phyloP scores from a whole-genome alignment of 2,329 filamentous ascomycete species.

The Fusarium tjaetaba region DNA sequence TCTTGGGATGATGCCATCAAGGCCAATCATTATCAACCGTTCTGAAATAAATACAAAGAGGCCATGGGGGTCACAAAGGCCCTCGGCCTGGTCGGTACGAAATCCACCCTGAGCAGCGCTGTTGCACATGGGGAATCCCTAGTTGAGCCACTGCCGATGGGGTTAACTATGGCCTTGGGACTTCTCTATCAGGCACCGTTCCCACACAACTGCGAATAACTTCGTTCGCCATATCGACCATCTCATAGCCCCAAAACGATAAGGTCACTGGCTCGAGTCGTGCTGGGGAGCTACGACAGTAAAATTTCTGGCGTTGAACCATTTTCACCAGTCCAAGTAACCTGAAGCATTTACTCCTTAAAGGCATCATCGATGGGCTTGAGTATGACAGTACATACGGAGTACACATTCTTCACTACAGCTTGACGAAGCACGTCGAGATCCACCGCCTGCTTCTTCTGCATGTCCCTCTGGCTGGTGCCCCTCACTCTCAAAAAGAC shows the following conservation, averaged over 20 bases:
- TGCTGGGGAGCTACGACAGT: constrained; percentile 6
- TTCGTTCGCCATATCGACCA: not conserved
- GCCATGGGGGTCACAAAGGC: not conserved
- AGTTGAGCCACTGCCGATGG: constrained; percentile 23
- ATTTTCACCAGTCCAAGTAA: not conserved
- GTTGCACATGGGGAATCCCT: constrained; percentile 20
- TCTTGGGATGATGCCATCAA: constrained; percentile 1
- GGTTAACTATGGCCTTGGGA: not conserved
- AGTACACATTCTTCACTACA: constrained; percentile 7
- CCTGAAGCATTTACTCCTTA: constrained; percentile 22
- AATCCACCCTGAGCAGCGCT: constrained; percentile 25
- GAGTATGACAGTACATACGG: constrained; percentile 2
- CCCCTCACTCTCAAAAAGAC: constrained; percentile 30
- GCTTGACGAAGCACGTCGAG: constrained; percentile 15
- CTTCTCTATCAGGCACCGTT: not conserved
- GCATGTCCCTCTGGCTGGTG: constrained; percentile 33
- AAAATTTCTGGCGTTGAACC: not conserved
- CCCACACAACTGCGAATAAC: constrained; percentile 2
- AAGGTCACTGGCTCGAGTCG: not conserved
- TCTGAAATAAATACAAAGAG: constrained; percentile 5
- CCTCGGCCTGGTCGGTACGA: constrained; percentile 20
- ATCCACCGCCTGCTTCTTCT: constrained; percentile 32
- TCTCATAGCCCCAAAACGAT: not conserved
- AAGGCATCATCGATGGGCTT: constrained; percentile 15
- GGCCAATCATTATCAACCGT: constrained; percentile 11